Evolutionary conservation across 2,329 filamentous ascomycete species (phyloP).

Genomic region (Lecanosticta acicola): DNA sequence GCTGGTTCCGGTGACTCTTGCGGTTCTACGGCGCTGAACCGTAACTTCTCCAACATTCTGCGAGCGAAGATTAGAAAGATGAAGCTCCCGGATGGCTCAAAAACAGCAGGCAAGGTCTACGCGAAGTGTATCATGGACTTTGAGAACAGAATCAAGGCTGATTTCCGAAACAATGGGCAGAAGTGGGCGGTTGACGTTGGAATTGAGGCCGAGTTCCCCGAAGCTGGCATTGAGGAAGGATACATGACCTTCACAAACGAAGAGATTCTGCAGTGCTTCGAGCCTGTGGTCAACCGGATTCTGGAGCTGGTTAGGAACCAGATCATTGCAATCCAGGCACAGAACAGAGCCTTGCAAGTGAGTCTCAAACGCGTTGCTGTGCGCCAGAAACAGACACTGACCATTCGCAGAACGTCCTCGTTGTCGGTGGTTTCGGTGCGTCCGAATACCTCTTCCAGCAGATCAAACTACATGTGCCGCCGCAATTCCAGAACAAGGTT

Average conservation of each 20-base stretch:
- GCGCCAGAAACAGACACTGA: conserved; percentile 24
- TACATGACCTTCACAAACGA: conserved; percentile 99
- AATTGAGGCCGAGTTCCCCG: conserved; percentile 96
- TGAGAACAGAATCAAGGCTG: conserved; percentile 98
- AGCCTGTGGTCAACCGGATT: conserved; percentile 95
- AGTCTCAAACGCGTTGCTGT: conserved; percentile 17
- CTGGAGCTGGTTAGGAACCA: conserved; percentile 94
- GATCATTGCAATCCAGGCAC: conserved; percentile 97
- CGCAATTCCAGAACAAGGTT: conserved; percentile 97
- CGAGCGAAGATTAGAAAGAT: conserved; percentile 98
- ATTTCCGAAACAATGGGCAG: conserved; percentile 98
- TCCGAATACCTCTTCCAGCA: conserved; percentile 99
- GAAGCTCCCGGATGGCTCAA: conserved; percentile 95
- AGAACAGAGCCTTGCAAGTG: conserved; percentile 83
- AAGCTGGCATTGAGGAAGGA: conserved; percentile 95
- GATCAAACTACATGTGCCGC: conserved; percentile 96
- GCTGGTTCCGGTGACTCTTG: conserved; percentile 96
- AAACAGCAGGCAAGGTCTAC: conserved; percentile 95
- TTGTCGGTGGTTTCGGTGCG: conserved; percentile 95
- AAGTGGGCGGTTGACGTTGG: conserved; percentile 98
- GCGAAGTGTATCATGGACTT: conserved; percentile 99
- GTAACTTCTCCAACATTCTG: conserved; percentile 97
- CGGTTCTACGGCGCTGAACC: conserved; percentile 94
- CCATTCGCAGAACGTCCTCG: conserved; percentile 68
- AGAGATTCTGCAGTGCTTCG: conserved; percentile 97